Conservation (phyloP, 768 basidiomycete species). For the Boletus reticuloceps region DNA sequence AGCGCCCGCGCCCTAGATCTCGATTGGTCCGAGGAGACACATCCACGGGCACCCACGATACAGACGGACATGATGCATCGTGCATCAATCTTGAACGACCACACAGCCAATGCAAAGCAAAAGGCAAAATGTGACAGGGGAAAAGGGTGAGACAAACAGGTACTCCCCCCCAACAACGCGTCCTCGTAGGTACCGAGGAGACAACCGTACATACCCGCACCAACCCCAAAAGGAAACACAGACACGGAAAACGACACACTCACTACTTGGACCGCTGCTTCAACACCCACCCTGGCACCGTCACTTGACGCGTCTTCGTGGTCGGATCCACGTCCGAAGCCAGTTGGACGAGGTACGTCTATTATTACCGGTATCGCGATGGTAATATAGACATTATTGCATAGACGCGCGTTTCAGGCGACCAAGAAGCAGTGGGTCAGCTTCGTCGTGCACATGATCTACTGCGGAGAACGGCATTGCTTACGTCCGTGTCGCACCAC, state of each 20-base stretch:
- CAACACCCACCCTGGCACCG: slow-evolving; percentile 28
- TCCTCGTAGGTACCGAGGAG: no score
- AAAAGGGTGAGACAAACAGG: not conserved
- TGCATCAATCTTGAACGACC: no score
- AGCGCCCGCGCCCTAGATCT: slow-evolving; percentile 4
- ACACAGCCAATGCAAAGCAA: not conserved
- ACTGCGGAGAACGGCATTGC: not conserved
- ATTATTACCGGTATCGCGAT: not conserved
- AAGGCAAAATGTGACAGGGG: not conserved
- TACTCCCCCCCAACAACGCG: no score
- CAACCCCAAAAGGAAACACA: no score
- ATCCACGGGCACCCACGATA: slow-evolving; percentile 6
- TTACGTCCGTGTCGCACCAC: slow-evolving; percentile 42
- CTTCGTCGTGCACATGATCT: not conserved
- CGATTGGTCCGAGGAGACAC: slow-evolving; percentile 17
- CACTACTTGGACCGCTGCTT: slow-evolving; percentile 33
- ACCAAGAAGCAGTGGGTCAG: not conserved
- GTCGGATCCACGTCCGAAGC: slow-evolving; percentile 42
- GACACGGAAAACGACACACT: slow-evolving; percentile 8
- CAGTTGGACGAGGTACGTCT: slow-evolving; percentile 42
- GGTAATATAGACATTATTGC: no score
- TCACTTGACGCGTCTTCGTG: slow-evolving; percentile 20
- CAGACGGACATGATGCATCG: not conserved
- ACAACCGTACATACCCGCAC: no score
- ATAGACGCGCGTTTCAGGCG: no score